phyloP scores from a whole-genome alignment of 441 rosid genomes.

The Erysimum cheiri region DNA sequence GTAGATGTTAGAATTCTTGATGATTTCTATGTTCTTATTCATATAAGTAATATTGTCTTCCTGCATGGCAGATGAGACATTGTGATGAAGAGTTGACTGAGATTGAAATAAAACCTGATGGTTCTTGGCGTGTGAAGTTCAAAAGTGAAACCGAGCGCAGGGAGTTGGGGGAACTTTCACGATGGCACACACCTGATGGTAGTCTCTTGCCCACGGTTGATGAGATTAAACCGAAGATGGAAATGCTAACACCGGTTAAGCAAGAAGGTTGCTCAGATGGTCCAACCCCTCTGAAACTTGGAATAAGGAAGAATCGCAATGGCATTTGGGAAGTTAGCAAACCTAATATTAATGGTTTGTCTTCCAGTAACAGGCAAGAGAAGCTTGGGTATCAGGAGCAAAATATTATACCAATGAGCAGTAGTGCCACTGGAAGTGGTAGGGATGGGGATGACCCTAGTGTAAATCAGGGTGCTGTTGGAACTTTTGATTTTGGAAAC shows the following conservation, averaged over 20 bases:
- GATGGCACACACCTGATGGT: slow-evolving; percentile 87
- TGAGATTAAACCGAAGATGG: slow-evolving; percentile 57
- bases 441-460: slow-evolving; percentile 94
- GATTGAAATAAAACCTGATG: slow-evolving; percentile 94
- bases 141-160: slow-evolving; percentile 77
- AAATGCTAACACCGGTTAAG: slow-evolving; percentile 60
- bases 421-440: slow-evolving; percentile 94
- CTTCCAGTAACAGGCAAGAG: slow-evolving; percentile 68
- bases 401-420: slow-evolving; percentile 84
- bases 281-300: slow-evolving; percentile 75
- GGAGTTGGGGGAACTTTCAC: slow-evolving; percentile 78
- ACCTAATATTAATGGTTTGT: slow-evolving; percentile 63
- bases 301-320: slow-evolving; percentile 82
- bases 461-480: slow-evolving; percentile 87
- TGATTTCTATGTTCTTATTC: slow-evolving; percentile 6
- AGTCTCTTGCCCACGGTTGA: slow-evolving; percentile 51
- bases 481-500: slow-evolving; percentile 65
- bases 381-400: slow-evolving; percentile 58
- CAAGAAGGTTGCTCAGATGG: slow-evolving; percentile 85
- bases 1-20: slow-evolving; percentile 8
- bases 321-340: slow-evolving; percentile 94
- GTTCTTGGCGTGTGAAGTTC: slow-evolving; percentile 96
- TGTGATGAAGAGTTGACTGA: slow-evolving; percentile 90
- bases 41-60: slow-evolving; percentile 1
- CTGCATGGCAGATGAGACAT: slow-evolving; percentile 68